Evolutionary conservation across 352 stramenopile genomes (phyloP).

Genomic region (Aphanomyces euteiches): DNA sequence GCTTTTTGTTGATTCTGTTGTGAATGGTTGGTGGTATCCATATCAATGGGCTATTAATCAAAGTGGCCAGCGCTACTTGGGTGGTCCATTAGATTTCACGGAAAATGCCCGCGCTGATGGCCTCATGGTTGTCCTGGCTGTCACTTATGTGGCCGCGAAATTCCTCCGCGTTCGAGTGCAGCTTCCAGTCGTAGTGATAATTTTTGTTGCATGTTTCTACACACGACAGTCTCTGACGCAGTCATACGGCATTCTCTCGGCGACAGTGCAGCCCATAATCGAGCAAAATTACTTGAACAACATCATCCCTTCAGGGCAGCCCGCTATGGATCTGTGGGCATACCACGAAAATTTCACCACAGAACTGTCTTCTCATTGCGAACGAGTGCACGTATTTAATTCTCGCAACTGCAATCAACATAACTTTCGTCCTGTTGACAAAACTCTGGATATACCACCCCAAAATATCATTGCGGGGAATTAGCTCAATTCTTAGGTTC

Average conservation of each 20-base stretch:
- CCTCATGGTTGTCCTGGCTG: conserved; percentile 14
- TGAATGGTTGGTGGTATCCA: conserved; percentile 18
- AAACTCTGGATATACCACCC: neutral
- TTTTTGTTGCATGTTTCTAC: neutral
- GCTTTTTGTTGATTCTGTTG: neutral
- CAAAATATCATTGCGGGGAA: no score
- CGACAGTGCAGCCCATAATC: neutral
- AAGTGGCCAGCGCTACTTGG: neutral
- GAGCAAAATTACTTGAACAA: neutral
- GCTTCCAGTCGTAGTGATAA: conserved; percentile 10
- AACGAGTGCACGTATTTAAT: conserved; percentile 9
- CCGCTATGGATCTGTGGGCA: conserved; percentile 12
- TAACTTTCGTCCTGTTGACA: neutral
- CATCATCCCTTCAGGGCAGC: neutral
- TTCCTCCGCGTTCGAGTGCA: neutral
- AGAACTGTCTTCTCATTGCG: neutral
- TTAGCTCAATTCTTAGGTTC: neutral
- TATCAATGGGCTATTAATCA: conserved; percentile 8
- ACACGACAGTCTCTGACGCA: neutral
- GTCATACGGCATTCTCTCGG: neutral
- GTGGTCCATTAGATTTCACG: neutral
- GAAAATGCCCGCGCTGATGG: neutral
- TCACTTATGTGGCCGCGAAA: neutral
- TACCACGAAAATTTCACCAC: conserved; percentile 9
- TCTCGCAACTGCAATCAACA: neutral